A percentile compares a stretch with the other conserved stretches of the same genome.
phyloP scores from a whole-genome alignment of 352 stramenopile species.

The Globisporangium radiosum region DNA sequence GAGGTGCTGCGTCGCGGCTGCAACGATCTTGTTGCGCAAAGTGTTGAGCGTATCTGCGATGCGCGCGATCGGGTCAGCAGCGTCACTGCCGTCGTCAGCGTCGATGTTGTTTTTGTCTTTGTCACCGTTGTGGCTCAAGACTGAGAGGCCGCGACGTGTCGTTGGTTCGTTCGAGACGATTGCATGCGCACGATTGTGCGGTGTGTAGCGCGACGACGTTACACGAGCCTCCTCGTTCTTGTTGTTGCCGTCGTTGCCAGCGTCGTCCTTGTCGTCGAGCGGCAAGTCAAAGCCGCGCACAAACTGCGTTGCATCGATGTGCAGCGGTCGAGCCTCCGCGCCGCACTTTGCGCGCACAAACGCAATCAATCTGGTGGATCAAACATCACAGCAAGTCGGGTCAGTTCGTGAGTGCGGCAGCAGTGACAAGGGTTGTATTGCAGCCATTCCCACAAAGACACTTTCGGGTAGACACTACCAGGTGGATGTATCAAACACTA shows the following conservation, averaged over 20 bases:
- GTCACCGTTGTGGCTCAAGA: background rate
- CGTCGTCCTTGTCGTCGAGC: background rate
- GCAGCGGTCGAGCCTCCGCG: slow-evolving; percentile 27
- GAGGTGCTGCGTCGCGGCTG: slow-evolving; percentile 30
- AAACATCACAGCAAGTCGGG: background rate
- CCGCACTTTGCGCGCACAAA: slow-evolving; percentile 45
- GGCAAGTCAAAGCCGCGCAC: slow-evolving; percentile 44
- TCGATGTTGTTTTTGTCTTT: background rate
- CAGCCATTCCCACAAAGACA: background rate
- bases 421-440: background rate
- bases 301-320: slow-evolving; percentile 44
- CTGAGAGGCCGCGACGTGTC: too few species aligned
- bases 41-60: slow-evolving; percentile 16
- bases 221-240: background rate
- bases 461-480: too few species aligned
- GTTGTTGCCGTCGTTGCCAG: background rate
- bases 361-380: slow-evolving; percentile 30
- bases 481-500: too few species aligned
- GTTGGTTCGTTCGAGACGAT: too few species aligned
- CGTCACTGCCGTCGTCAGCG: background rate
- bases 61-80: slow-evolving; percentile 12
- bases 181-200: too few species aligned
- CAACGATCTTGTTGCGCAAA: slow-evolving; percentile 34
- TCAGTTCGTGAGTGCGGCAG: too few species aligned
- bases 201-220: background rate